phyloP scores from a whole-genome alignment of 1,284 basidiomycete species.

The Sanghuangporus weigelae region DNA sequence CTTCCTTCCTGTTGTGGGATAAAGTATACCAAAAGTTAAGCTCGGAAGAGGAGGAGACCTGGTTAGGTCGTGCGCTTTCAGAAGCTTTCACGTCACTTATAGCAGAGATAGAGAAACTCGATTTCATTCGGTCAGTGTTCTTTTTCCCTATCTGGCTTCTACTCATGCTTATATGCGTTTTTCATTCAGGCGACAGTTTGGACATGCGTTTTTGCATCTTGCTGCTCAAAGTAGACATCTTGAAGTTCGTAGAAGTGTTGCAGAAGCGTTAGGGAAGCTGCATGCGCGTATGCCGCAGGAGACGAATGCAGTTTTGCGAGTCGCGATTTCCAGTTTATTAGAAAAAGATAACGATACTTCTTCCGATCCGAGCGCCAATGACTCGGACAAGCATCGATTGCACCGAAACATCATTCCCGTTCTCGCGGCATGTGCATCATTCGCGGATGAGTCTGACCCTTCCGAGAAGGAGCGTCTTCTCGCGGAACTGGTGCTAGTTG shows the following conservation, averaged over 20 bases:
- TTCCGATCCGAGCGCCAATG: conserved; percentile 13
- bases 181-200: conserved; percentile 49
- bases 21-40: conserved; percentile 76
- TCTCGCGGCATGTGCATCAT: conserved; percentile 44
- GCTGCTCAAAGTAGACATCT: conserved; percentile 51
- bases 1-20: conserved; percentile 83
- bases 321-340: conserved; percentile 39
- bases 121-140: conserved; percentile 49
- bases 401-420: conserved; percentile 40
- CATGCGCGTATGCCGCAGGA: conserved; percentile 37
- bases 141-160: background rate
- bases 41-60: conserved; percentile 62
- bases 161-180: conserved; percentile 11
- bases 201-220: conserved; percentile 64
- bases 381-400: background rate
- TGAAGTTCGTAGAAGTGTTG: conserved; percentile 46
- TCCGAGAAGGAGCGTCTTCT: conserved; percentile 39
- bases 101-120: conserved; percentile 50
- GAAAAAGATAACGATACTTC: background rate
- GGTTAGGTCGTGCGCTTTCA: conserved; percentile 71
- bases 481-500: conserved; percentile 58
- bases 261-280: conserved; percentile 37
- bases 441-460: conserved; percentile 34
- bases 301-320: conserved; percentile 47
- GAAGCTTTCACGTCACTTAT: conserved; percentile 47